Evolutionary conservation across 129 eudicot species (phyloP).

Genomic region (Pseudognaphalium luteoalbum): DNA sequence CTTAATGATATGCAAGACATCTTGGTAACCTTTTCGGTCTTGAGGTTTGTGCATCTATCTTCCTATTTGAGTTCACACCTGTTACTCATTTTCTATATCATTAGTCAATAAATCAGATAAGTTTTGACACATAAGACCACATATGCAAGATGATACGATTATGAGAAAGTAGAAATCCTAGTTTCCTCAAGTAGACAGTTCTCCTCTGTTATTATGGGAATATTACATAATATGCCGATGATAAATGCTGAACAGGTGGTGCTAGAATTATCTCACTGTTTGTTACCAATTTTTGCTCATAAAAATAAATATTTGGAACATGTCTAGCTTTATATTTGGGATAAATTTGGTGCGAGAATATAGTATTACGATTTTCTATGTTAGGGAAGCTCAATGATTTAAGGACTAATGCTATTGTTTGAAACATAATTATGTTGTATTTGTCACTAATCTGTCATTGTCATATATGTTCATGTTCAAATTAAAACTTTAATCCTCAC

Average conservation of each 20-base stretch:
- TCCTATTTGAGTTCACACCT: neutral
- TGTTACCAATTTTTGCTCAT: neutral
- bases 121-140: constrained; percentile 5
- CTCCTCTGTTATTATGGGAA: neutral
- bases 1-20: constrained; percentile 55
- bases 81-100: neutral
- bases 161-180: neutral
- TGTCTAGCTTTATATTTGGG: neutral
- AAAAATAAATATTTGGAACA: neutral
- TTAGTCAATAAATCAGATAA: neutral
- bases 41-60: constrained; percentile 61
- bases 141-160: constrained; percentile 5
- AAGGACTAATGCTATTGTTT: neutral
- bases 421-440: neutral
- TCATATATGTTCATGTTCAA: neutral
- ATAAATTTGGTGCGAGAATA: neutral
- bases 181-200: neutral
- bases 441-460: neutral
- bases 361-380: neutral
- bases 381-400: neutral
- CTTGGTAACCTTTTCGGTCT: constrained; percentile 63
- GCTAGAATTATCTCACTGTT: neutral
- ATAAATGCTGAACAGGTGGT: neutral
- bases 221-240: neutral
- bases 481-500: neutral